A percentile compares a stretch with the other conserved stretches of the same genome.
Conservation (phyloP, 768 basidiomycete genomes). For the Paxillus ammoniavirescens region DNA sequence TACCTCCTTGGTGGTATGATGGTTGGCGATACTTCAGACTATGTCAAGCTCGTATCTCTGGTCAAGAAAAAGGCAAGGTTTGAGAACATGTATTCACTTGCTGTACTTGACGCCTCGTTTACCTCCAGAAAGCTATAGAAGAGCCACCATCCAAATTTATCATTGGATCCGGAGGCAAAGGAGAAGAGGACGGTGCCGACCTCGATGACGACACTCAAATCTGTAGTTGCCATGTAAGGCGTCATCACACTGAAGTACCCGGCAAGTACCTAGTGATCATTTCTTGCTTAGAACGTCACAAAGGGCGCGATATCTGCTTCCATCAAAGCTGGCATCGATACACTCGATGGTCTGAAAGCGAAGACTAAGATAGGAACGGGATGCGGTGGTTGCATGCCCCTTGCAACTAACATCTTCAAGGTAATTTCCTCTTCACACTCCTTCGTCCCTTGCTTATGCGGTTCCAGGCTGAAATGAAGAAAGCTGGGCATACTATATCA, state of each 20-base stretch:
- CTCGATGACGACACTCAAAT: constrained; percentile 72
- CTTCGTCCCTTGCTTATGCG: constrained; percentile 3
- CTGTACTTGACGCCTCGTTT: not conserved
- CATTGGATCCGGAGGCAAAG: constrained; percentile 48
- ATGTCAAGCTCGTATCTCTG: constrained; percentile 65
- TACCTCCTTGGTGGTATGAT: constrained; percentile 76
- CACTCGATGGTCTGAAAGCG: constrained; percentile 53
- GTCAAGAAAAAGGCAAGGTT: constrained; percentile 61
- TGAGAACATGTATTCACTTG: not conserved
- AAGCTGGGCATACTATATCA: constrained; percentile 55
- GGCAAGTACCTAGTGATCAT: not conserved
- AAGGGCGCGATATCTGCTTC: constrained; percentile 56
- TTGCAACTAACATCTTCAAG: constrained; percentile 43
- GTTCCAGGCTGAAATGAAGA: constrained; percentile 62
- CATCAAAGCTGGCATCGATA: constrained; percentile 48
- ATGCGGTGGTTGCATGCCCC: constrained; percentile 72
- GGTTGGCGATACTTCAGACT: constrained; percentile 72
- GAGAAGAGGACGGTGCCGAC: constrained; percentile 59
- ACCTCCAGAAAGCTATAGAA: constrained; percentile 57
- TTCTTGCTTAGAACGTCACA: constrained; percentile 48
- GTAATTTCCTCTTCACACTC: constrained; percentile 9
- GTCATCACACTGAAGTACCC: not conserved
- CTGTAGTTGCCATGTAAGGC: constrained; percentile 62
- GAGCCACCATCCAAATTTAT: constrained; percentile 67
- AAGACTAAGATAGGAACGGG: constrained; percentile 73